phyloP scores from a whole-genome alignment of 257 asterid species.

The Nemophila menziesii region DNA sequence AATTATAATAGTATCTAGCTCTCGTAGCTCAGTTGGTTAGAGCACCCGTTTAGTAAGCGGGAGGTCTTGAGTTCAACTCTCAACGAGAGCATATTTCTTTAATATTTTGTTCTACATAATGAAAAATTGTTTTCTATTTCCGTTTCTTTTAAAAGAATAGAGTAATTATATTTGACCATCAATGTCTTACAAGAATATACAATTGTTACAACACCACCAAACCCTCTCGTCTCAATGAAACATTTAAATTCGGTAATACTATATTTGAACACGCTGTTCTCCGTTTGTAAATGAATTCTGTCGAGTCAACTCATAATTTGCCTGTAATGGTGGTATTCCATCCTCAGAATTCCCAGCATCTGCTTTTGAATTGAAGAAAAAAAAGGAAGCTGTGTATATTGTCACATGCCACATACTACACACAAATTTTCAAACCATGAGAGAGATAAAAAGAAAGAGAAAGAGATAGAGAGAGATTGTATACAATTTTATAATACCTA shows the following conservation, averaged over 20 bases:
- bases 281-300: constrained; percentile 43
- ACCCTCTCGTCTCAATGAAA: too few species aligned
- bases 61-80: constrained; percentile 97
- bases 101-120: too few species aligned
- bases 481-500: constrained; percentile 38
- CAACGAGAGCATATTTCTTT: constrained; percentile 31
- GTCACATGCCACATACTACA: constrained; percentile 88
- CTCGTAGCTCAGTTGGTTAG: constrained; percentile 96
- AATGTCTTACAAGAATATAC: too few species aligned
- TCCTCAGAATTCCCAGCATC: constrained; percentile 28
- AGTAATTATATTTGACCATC: too few species aligned
- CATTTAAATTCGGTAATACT: too few species aligned
- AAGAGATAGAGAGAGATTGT: background rate
- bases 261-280: constrained; percentile 26
- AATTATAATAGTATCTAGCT: too few species aligned
- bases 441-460: background rate
- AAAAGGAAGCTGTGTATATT: constrained; percentile 72
- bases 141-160: too few species aligned
- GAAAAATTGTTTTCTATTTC: too few species aligned
- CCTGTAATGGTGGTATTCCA: constrained; percentile 31
- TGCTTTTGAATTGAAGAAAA: constrained; percentile 84
- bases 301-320: constrained; percentile 53
- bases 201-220: too few species aligned
- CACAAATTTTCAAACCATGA: constrained; percentile 16
- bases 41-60: constrained; percentile 98